phyloP scores from a whole-genome alignment of 257 asterid genomes.

The Paulownia fortunei region DNA sequence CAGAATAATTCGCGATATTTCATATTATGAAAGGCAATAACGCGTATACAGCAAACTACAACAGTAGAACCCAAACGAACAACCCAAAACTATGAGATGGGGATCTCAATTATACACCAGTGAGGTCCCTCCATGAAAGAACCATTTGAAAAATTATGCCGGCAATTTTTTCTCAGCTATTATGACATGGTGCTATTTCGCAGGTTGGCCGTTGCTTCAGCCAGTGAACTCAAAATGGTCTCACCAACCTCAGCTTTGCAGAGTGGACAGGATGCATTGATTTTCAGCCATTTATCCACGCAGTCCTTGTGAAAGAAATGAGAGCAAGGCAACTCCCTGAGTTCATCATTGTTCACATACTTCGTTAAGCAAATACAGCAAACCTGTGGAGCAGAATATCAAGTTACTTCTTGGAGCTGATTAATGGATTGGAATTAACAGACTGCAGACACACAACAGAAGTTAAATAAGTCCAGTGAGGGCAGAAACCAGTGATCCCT shows the following conservation, averaged over 20 bases:
- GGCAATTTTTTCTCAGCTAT: background rate
- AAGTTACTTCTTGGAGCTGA: constrained; percentile 7
- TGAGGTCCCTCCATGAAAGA: background rate
- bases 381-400: constrained; percentile 55
- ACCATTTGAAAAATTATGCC: background rate
- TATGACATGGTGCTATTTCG: constrained; percentile 37
- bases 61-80: constrained; percentile 23
- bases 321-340: constrained; percentile 81
- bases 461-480: no score
- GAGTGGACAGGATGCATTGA: constrained; percentile 90
- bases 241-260: constrained; percentile 96
- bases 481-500: no score
- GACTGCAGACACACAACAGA: no score
- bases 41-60: constrained; percentile 27
- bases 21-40: constrained; percentile 18
- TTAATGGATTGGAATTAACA: background rate
- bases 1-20: constrained; percentile 1
- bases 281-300: constrained; percentile 92
- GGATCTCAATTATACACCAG: background rate
- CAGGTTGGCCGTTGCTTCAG: constrained; percentile 70
- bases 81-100: constrained; percentile 15
- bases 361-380: constrained; percentile 95
- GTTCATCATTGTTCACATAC: constrained; percentile 86
- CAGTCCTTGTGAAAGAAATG: constrained; percentile 97
- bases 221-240: constrained; percentile 56